Base-by-base conservation (phyloP, 2,329 filamentous ascomycete species). In the Aspergillus pseudonomiae region DNA sequence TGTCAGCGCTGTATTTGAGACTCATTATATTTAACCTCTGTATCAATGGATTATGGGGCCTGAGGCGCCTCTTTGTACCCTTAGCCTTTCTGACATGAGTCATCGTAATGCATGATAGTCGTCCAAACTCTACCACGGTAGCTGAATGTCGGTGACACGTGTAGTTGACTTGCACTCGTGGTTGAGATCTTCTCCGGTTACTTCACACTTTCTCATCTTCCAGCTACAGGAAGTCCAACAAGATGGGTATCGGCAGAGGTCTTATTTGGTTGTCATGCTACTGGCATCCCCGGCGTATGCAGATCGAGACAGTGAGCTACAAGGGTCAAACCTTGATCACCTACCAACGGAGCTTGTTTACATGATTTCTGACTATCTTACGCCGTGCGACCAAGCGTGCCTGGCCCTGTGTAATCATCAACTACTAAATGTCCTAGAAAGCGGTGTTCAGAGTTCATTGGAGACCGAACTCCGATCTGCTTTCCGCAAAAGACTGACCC, bases 11-110 rank as follows among this genome's bases (percentile, higher is more conserved):
- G 12, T 36, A 14, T 14, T 12, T 36, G 12, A 36, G 12, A 36
- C 5, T 12, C 12, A 14, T 2, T 12, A 36, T 3, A 1, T 1
- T 4, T 14, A 36, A 0, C 14, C 12, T 14, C 12, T 4, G 0
- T 5, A 36, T 6, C 5, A 1, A 36, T 14, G 1, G 34, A 5
- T 2, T 5, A 36, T 36, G 1, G 6, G 12, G 34, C 12, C 12
- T 14, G 4, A 36, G 5, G 34, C 6, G 12, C 11, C 5, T 1
- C 1, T 34, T 12, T 34, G 6, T 12, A 1, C 12, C 12, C 7
- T 14, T 12, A 6, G 11, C 32, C 11, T 14, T 14, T 12, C 32
- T 6, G 34, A 12, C 34, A 14, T 36, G 12, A 14, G 34, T 36
- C 34, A 5, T 14, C 12, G 11, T 36, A 11, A 36, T 32, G 30